phyloP scores from a whole-genome alignment of 805 yeast species.

The Hanseniaspora lindneri region DNA sequence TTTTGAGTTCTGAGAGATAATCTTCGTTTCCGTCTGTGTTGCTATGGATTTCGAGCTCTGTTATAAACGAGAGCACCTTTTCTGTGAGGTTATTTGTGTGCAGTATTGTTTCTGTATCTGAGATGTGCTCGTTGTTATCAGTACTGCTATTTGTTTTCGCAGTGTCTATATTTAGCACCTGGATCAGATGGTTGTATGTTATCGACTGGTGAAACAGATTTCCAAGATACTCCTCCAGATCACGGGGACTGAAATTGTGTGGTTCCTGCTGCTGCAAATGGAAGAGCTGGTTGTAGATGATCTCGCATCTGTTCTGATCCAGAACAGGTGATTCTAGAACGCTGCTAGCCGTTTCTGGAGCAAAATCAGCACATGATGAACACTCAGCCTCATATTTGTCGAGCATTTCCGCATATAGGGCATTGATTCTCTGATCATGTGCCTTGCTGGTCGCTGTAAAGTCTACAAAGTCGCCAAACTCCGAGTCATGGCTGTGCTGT shows the following conservation, averaged over 20 bases:
- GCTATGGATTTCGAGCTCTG: neutral
- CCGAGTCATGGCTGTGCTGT: neutral
- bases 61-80: neutral
- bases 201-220: neutral
- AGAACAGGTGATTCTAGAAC: neutral
- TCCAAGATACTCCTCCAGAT: neutral
- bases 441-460: neutral
- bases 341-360: neutral
- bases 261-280: no score
- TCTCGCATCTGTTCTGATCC: constrained; percentile 1
- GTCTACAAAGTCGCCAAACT: constrained; percentile 14
- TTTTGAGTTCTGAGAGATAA: neutral
- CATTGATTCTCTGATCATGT: neutral
- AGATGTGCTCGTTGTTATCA: neutral
- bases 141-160: neutral
- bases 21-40: neutral
- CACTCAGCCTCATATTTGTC: no score
- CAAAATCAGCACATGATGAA: no score
- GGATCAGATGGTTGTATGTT: constrained; percentile 2
- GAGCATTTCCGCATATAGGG: neutral
- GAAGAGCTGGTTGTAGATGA: constrained; percentile 8
- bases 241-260: no score
- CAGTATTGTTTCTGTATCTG: neutral
- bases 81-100: neutral
- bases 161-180: neutral